Percentiles rank a stretch among this genome's conserved stretches.
phyloP scores from a whole-genome alignment of 305 asterid genomes.

The Fraxinus floribunda region DNA sequence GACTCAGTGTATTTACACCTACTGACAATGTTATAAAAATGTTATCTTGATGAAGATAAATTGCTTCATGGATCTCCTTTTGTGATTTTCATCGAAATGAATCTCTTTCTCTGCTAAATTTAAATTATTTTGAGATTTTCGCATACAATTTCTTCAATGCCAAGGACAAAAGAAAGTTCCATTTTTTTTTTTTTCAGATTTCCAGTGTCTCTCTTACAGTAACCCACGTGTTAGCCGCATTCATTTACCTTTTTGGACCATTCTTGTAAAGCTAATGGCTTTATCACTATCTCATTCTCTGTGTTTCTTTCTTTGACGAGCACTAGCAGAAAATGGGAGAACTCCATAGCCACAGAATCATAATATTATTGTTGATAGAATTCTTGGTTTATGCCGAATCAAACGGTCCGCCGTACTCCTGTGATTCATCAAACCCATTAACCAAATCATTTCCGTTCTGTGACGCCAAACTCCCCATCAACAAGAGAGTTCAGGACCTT shows the following conservation, averaged over 20 bases:
- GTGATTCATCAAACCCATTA: conserved; percentile 42
- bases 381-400: conserved; percentile 19
- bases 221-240: background rate
- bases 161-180: background rate
- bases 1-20: background rate
- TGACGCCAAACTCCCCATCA: conserved; percentile 36
- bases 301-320: background rate
- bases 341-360: background rate
- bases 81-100: background rate
- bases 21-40: no score
- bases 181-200: background rate
- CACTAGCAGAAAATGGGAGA: background rate
- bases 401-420: conserved; percentile 49
- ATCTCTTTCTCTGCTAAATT: background rate
- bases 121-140: background rate
- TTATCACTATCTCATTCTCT: background rate
- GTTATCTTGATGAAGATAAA: background rate
- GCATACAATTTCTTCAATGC: background rate
- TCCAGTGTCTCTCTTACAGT: background rate
- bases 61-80: background rate
- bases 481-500: conserved; percentile 49
- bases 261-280: background rate
- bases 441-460: conserved; percentile 54
- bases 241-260: background rate
- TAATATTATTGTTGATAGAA: background rate